Evolutionary conservation across 148 eudicot genomes (phyloP).

Genomic region (Fallopia convolvulus): DNA sequence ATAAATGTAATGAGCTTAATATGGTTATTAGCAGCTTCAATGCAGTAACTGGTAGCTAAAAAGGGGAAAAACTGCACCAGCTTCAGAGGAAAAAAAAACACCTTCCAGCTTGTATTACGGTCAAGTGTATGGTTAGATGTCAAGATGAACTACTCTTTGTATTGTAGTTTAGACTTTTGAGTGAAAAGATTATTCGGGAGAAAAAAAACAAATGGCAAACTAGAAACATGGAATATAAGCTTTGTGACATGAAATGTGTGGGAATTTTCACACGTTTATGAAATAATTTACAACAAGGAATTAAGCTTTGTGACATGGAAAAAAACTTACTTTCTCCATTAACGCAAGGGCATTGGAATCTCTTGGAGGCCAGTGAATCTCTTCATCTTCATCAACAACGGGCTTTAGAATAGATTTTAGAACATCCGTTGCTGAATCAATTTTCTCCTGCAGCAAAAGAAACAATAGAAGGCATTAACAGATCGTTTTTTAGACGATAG

Average conservation of each 20-base stretch:
- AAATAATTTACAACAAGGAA: not conserved
- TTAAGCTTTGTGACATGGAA: slow-evolving; percentile 2
- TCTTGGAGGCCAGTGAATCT: slow-evolving; percentile 87
- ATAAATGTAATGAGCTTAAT: not conserved
- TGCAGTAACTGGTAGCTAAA: not conserved
- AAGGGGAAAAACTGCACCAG: not conserved
- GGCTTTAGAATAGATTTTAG: slow-evolving; percentile 78
- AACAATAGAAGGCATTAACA: not conserved
- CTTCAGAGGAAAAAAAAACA: not conserved
- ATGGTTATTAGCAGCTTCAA: not conserved
- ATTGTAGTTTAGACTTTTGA: not conserved
- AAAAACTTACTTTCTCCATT: slow-evolving; percentile 60
- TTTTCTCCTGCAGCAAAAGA: slow-evolving; percentile 63
- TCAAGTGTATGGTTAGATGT: not conserved
- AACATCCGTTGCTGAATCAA: slow-evolving; percentile 84
- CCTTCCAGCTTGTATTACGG: not conserved
- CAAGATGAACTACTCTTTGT: not conserved
- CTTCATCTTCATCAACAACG: slow-evolving; percentile 62
- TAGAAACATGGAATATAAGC: not conserved
- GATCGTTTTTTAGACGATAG: not conserved
- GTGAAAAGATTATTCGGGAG: not conserved
- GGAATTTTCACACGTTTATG: not conserved
- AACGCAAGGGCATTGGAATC: slow-evolving; percentile 63
- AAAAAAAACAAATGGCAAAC: not conserved
- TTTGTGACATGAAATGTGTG: not conserved